Evolutionary conservation across 192 early-diverging fungal species (phyloP), one percentile per base, ranked within the genome.

Genomic region (Entomortierella lignicola): DNA sequence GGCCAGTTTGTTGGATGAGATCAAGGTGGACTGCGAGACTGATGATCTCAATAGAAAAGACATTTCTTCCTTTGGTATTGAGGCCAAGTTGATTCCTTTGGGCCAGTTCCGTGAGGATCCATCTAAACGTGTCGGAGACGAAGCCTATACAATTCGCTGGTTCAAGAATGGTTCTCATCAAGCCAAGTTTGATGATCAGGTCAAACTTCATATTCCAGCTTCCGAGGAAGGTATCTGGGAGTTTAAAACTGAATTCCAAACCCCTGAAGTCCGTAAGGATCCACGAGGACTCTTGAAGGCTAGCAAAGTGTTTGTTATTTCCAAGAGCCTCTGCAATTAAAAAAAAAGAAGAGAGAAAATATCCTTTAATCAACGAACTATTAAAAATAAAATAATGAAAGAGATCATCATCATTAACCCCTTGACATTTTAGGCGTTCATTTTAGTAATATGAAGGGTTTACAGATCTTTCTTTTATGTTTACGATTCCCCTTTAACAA

Each of bases 81-180:
- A 64, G 31, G 72, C 64, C 39, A 72, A 80, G 30, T 29, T 80
- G 34, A 66, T 83, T 30, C 84, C 85, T 4, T 31, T 89, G 61
- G 88, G 86, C 27, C 88, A 89, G 37, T 83, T 87, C 66, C 82
- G 88, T 18, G 75, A 69, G 29, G 52, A 79, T 47, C 75, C 56
- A 12, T 70, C 62, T 47, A 63, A 72, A 52, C 72, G 60, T 42
- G 50, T 12, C 5, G 39, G 68, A 41, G 73, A 66, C 10, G 87
- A 88, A 50, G 57, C 50, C 7, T 85, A 83, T 60, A 30, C 58
- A 2, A 66, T 71, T 23, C 61, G 60, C 18, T 86, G 88, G 85
- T 74, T 59, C 64, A 63, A 48, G 20, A 69, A 84, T 26, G 84
- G 85, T 17, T 48, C 31, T 26, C 47, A 57, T 21, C 59, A 66